Evolutionary conservation across 2,329 filamentous ascomycete species (phyloP).

Genomic region (Claviceps maximensis): DNA sequence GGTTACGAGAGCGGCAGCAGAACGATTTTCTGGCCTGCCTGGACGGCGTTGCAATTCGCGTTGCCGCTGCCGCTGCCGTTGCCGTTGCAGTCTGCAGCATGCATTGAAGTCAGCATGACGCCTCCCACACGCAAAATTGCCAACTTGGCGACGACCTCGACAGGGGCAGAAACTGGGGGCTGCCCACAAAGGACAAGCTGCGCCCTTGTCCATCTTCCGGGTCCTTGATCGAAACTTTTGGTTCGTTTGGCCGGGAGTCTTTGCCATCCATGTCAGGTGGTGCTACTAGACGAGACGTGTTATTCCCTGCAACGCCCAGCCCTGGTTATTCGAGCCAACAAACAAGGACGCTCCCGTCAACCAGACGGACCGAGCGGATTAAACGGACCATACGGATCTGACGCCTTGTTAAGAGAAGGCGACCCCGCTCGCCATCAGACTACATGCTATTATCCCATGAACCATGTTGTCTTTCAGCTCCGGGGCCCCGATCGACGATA

Average conservation of each 20-base stretch:
- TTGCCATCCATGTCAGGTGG: not conserved
- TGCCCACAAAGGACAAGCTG: not conserved
- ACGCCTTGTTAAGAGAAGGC: not conserved
- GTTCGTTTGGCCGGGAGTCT: not conserved
- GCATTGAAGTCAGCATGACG: not conserved
- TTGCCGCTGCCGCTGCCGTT: not conserved
- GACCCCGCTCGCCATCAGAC: not conserved
- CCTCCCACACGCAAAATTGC: not conserved
- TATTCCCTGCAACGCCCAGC: no score
- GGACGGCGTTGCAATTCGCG: no score
- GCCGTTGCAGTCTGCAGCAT: not conserved
- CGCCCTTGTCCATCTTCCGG: slow-evolving; percentile 1
- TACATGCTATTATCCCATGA: not conserved
- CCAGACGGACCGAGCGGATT: not conserved
- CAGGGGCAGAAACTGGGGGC: not conserved
- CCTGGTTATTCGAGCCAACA: not conserved
- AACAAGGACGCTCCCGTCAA: not conserved
- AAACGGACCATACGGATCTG: not conserved
- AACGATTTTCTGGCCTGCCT: no score
- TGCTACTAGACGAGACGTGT: no score
- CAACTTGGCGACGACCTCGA: not conserved
- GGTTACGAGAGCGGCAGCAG: not conserved
- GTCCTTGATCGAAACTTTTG: slow-evolving; percentile 1
- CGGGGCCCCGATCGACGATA: not conserved
- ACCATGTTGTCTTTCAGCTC: not conserved